Evolutionary conservation across 805 yeast species (phyloP).

Genomic region (Candida ovalis): DNA sequence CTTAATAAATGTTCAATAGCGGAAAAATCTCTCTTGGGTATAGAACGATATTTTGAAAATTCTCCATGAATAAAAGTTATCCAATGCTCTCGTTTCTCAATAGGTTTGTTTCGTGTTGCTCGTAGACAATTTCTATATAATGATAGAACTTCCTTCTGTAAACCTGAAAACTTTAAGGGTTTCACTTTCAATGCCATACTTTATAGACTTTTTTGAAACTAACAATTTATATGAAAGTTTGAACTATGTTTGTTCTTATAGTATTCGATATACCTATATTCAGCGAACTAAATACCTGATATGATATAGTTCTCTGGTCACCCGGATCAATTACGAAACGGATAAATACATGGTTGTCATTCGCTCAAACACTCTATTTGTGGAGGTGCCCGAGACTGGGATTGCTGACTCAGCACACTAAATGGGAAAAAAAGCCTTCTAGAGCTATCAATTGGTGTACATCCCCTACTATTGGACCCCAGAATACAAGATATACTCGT

Average conservation of each 20-base stretch:
- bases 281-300: too few species aligned
- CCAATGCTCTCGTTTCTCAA: constrained; percentile 31
- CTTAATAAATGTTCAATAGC: constrained; percentile 83
- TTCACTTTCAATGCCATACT: constrained; percentile 16
- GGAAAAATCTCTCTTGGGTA: constrained; percentile 76
- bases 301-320: too few species aligned
- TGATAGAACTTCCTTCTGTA: constrained; percentile 49
- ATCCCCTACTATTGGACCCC: too few species aligned
- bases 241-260: too few species aligned
- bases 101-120: constrained; percentile 43
- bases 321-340: neutral
- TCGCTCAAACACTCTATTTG: neutral
- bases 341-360: neutral
- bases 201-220: neutral
- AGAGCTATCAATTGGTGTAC: too few species aligned
- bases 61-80: constrained; percentile 39
- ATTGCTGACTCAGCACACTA: neutral
- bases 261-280: too few species aligned
- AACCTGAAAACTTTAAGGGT: constrained; percentile 35
- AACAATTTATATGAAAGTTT: too few species aligned
- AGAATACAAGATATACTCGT: too few species aligned
- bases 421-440: neutral
- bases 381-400: neutral
- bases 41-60: constrained; percentile 51
- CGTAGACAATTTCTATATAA: constrained; percentile 47